Evolutionary conservation across 371 early-diverging fungal genomes (phyloP), one percentile per base, ranked within the genome.

Genomic region (Capniomyces stellatus): DNA sequence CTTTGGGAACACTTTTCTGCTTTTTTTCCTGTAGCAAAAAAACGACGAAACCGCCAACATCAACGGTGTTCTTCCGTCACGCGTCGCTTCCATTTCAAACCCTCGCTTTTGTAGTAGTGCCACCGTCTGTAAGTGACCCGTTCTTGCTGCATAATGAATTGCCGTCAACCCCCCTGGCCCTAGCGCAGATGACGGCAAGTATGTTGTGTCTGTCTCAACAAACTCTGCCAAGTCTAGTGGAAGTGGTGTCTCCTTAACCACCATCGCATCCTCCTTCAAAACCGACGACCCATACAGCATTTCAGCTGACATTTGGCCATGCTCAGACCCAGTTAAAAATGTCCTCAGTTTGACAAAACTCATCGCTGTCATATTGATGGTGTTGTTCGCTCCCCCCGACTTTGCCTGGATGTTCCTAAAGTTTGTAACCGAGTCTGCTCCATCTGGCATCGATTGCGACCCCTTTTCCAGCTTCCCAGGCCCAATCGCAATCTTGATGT

Each of bases 11-110:
- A 35, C 35, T 15, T 15, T 35, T 6, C 15, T 10, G 6, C 15
- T 35, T 10, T 15, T 6, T 35, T 46, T 46, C 15, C 29, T 6
- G 18, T 46, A 29, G 27, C 29, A 29, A 6, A 10, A 18, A 29
- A 28, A 25, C 28, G 46, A 46, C 18, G 27, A 24, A 0, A 84
- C 87, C 21, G 82, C 78, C 18, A 90, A 77, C 68, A 92, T 84
- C 43, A 94, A 68, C 3, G 91, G 79, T 15, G 90, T 82, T 54
- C 87, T 83, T 21, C 92, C 92, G 30, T 64, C 68, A 54, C 72
- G 69, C 15, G 35, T 15, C 6, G 35, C 15, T 35, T 35, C 35
- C 6, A 6, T 15, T 10, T 35, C 35, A 35, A 35, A 35, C 35
- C 15, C 35, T 35, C 35, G 6, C 10, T 35, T 35, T 10, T 35